A percentile compares a stretch with the other conserved stretches of the same genome.
phyloP scores from a whole-genome alignment of 1,284 basidiomycete genomes.

The Stygiomarasmius scandens region DNA sequence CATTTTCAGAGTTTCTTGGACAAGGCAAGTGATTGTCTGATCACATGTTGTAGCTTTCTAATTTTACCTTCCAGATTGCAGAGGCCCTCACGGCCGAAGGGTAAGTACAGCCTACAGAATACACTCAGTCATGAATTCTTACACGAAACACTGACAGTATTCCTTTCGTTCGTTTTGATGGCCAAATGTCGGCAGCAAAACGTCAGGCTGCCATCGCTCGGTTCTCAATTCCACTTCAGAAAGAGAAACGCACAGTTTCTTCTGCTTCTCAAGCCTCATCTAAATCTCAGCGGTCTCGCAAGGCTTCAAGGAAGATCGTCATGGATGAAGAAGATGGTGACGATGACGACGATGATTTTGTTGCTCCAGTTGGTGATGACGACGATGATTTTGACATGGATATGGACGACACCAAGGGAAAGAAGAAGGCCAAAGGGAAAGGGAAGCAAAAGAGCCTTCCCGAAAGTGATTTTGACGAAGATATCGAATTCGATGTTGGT shows the following conservation, averaged over 20 bases:
- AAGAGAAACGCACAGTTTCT: background rate
- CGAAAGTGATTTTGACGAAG: constrained; percentile 2
- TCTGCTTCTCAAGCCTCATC: constrained; percentile 7
- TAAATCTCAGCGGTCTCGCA: constrained; percentile 10
- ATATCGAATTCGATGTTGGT: constrained; percentile 4
- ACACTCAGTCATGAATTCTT: constrained; percentile 17
- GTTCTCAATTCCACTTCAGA: constrained; percentile 64
- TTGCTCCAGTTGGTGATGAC: constrained; percentile 22
- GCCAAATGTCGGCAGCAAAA: constrained; percentile 75
- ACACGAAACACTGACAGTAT: constrained; percentile 49
- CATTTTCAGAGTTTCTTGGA: constrained; percentile 57
- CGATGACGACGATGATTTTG: constrained; percentile 32
- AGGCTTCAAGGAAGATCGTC: background rate
- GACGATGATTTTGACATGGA: constrained; percentile 45
- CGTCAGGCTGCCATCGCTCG: constrained; percentile 78
- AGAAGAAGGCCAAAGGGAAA: constrained; percentile 36
- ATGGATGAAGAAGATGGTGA: constrained; percentile 25
- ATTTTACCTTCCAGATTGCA: constrained; percentile 54
- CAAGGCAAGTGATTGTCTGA: constrained; percentile 48
- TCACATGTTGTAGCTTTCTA: constrained; percentile 10
- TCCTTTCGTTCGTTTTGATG: constrained; percentile 79
- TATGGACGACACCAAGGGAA: constrained; percentile 38
- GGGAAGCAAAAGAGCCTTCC: constrained; percentile 31
- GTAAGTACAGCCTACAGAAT: too few species aligned
- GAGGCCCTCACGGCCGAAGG: constrained; percentile 67